phyloP scores from a whole-genome alignment of 1,284 basidiomycete genomes.

The Ceratobasidium sp. region DNA sequence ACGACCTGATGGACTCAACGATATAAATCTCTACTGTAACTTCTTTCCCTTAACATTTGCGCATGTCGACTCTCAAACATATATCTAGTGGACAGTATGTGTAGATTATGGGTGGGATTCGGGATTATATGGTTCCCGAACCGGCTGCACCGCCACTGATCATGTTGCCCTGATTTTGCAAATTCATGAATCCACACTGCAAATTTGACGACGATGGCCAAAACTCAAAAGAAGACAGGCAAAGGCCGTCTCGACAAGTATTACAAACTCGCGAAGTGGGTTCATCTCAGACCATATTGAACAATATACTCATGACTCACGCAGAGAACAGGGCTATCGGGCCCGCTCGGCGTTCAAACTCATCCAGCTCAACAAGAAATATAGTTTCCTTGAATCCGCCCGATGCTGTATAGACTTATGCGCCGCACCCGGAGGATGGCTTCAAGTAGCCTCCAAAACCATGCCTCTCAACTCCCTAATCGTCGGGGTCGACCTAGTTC shows the following conservation, averaged over 20 bases:
- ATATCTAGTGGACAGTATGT: no score
- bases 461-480: slow-evolving; percentile 98
- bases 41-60: no score
- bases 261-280: slow-evolving; percentile 92
- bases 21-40: no score
- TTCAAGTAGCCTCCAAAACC: slow-evolving; percentile 98
- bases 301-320: slow-evolving; percentile 44
- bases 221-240: slow-evolving; percentile 89
- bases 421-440: slow-evolving; percentile 99
- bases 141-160: slow-evolving; percentile 6
- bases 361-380: slow-evolving; percentile 99
- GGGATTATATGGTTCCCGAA: no score
- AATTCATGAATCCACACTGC: not conserved
- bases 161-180: slow-evolving; percentile 4
- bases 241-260: slow-evolving; percentile 97
- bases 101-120: no score
- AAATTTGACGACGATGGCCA: slow-evolving; percentile 69
- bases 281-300: slow-evolving; percentile 46
- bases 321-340: slow-evolving; percentile 96
- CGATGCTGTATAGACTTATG: slow-evolving; percentile 98
- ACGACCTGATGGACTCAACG: not conserved
- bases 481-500: slow-evolving; percentile 96
- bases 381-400: slow-evolving; percentile 90
- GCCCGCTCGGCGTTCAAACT: slow-evolving; percentile 99
- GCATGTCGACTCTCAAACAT: no score